Conservation (phyloP, 305 asterid species). For the Plantago rigida region DNA sequence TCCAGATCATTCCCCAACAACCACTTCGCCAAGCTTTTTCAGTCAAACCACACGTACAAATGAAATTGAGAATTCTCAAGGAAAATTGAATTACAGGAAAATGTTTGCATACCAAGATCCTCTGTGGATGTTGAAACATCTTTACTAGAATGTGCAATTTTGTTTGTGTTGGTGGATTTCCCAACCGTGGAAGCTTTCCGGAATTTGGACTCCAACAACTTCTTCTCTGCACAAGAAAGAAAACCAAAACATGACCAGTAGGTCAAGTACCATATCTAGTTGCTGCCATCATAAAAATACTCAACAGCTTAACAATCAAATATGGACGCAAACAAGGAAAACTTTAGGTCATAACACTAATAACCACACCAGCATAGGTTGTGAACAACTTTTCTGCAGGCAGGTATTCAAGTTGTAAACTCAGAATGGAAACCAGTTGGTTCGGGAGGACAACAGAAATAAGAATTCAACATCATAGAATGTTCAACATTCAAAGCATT, state of each 20-base stretch:
- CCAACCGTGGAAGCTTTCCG: slow-evolving; percentile 66
- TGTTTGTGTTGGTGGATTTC: slow-evolving; percentile 43
- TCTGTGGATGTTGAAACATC: slow-evolving; percentile 81
- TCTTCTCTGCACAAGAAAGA: slow-evolving; percentile 60
- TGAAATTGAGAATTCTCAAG: slow-evolving; percentile 12
- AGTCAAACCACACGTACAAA: background rate
- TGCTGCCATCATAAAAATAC: slow-evolving; percentile 3
- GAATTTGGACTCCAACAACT: slow-evolving; percentile 68
- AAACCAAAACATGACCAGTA: slow-evolving; percentile 13
- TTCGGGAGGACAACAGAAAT: no score
- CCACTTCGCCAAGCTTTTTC: background rate
- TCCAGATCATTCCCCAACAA: background rate
- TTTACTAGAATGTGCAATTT: slow-evolving; percentile 37
- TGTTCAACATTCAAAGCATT: no score
- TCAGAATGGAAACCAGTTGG: no score
- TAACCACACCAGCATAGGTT: slow-evolving; percentile 10
- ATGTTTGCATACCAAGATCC: slow-evolving; percentile 62
- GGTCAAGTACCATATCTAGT: slow-evolving; percentile 2
- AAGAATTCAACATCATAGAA: no score
- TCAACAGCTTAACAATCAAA: background rate
- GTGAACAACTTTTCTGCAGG: slow-evolving; percentile 6
- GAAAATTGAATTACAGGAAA: slow-evolving; percentile 5
- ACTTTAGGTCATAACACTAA: slow-evolving; percentile 13
- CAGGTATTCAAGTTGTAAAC: background rate
- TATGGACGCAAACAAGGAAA: background rate